Percentiles rank a stretch among this genome's conserved stretches.
Conservation (phyloP, 2,329 filamentous ascomycete species). For the Colletotrichum cereale region DNA sequence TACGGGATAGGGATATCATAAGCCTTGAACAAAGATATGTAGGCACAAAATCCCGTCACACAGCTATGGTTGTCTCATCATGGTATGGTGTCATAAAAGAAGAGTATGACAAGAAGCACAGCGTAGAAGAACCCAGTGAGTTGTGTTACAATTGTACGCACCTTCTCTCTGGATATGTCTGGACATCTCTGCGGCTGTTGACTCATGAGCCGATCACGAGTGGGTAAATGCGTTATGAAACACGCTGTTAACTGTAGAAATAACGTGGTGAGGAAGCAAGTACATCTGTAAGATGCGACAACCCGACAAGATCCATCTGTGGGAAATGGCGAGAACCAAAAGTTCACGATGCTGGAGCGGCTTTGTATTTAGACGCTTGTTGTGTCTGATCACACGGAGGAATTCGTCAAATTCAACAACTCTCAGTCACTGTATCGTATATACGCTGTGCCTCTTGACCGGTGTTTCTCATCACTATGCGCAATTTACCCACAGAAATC, state of each 20-base stretch:
- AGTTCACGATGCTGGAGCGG: background rate
- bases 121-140: background rate
- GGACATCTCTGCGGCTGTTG: no score
- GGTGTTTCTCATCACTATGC: background rate
- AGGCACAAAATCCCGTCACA: background rate
- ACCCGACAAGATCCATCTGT: background rate
- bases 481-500: background rate
- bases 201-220: no score
- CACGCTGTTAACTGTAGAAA: background rate
- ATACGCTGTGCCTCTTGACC: background rate
- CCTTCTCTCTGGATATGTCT: no score
- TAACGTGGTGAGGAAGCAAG: background rate
- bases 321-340: background rate
- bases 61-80: background rate
- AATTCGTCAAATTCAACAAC: background rate
- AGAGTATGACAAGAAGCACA: background rate
- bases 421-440: background rate
- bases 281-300: background rate
- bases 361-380: background rate
- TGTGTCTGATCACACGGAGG: background rate
- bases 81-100: background rate
- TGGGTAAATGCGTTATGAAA: no score
- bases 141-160: background rate
- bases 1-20: no score
- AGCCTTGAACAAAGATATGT: no score